Conservation (phyloP, 164 flowering plant species). For the Aristolochia fimbriata region DNA sequence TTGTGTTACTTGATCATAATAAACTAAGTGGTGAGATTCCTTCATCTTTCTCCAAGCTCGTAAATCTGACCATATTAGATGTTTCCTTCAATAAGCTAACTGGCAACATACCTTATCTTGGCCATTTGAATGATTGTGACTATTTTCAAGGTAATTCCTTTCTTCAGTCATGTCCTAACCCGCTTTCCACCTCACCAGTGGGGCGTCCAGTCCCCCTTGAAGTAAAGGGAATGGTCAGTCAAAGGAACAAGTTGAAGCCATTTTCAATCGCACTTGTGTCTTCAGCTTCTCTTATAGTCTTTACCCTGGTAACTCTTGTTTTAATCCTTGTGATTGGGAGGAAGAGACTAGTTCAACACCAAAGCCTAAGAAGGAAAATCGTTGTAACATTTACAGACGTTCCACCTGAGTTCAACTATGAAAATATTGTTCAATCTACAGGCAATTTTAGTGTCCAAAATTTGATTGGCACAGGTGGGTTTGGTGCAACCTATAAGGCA, state of each 20-base stretch:
- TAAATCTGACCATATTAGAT: conserved; percentile 30
- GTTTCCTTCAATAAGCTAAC: conserved; percentile 68
- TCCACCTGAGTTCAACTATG: conserved; percentile 45
- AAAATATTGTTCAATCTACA: conserved; percentile 53
- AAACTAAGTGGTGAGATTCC: conserved; percentile 51
- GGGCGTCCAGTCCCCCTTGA: conserved; percentile 23
- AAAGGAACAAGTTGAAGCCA: conserved; percentile 18
- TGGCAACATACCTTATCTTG: conserved; percentile 46
- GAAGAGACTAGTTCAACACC: conserved; percentile 26
- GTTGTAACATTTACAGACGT: conserved; percentile 50
- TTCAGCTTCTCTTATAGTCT: conserved; percentile 27
- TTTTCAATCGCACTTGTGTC: conserved; percentile 25
- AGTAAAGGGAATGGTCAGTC: conserved; percentile 10
- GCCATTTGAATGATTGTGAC: conserved; percentile 25
- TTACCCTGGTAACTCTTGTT: conserved; percentile 20
- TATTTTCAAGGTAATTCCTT: conserved; percentile 37
- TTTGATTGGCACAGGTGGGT: conserved; percentile 70
- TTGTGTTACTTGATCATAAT: conserved; percentile 45
- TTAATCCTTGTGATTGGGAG: conserved; percentile 21
- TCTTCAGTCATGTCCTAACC: conserved; percentile 31
- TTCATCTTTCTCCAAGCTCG: conserved; percentile 36
- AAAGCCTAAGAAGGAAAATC: conserved; percentile 33
- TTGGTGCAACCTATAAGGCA: conserved; percentile 76
- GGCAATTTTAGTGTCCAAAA: conserved; percentile 57
- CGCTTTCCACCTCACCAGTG: conserved; percentile 18